These are phyloP conservation scores for Phytophthora pseudosyringae DNA, from an alignment of 352 stramenopile genomes.

Conservation along the genomic window DNA sequence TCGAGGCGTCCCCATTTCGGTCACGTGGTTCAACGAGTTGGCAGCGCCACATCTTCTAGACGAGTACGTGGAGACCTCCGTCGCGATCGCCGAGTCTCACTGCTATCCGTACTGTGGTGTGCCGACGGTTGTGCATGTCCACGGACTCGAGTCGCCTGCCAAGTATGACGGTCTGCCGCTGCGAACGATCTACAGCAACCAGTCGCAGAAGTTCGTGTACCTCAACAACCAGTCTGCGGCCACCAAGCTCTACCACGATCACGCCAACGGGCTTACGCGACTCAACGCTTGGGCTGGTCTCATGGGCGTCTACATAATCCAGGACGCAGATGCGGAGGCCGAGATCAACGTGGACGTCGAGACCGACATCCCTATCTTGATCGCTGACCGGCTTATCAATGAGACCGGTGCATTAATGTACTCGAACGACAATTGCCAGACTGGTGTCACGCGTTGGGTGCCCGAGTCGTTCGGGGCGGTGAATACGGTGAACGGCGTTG, in stretches of 20 bases:
- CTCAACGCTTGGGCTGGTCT: slow-evolving; percentile 70
- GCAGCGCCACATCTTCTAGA: slow-evolving; percentile 44
- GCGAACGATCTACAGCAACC: slow-evolving; percentile 64
- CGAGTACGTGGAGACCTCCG: slow-evolving; percentile 39
- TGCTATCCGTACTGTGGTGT: slow-evolving; percentile 70
- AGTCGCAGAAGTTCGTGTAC: slow-evolving; percentile 54
- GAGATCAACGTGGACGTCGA: slow-evolving; percentile 57
- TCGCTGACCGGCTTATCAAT: slow-evolving; percentile 51
- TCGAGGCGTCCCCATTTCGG: slow-evolving; percentile 36
- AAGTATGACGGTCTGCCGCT: slow-evolving; percentile 55
- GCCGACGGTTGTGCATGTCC: slow-evolving; percentile 57
- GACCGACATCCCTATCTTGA: slow-evolving; percentile 56
- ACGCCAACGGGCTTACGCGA: slow-evolving; percentile 57
- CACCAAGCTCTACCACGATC: slow-evolving; percentile 68
- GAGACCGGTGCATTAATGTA: slow-evolving; percentile 51
- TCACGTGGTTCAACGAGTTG: slow-evolving; percentile 57
- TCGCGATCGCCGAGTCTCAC: slow-evolving; percentile 40
- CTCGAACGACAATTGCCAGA: slow-evolving; percentile 57
- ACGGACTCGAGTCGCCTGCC: slow-evolving; percentile 55
- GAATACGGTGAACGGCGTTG: slow-evolving; percentile 61
- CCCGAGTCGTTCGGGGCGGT: slow-evolving; percentile 60
- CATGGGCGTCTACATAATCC: slow-evolving; percentile 58
- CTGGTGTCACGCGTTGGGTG: slow-evolving; percentile 47
- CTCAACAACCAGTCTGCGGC: slow-evolving; percentile 66
- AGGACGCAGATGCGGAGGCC: slow-evolving; percentile 46